phyloP scores from a whole-genome alignment of 208 protist species.

The Acanthamoeba lenticulata region DNA sequence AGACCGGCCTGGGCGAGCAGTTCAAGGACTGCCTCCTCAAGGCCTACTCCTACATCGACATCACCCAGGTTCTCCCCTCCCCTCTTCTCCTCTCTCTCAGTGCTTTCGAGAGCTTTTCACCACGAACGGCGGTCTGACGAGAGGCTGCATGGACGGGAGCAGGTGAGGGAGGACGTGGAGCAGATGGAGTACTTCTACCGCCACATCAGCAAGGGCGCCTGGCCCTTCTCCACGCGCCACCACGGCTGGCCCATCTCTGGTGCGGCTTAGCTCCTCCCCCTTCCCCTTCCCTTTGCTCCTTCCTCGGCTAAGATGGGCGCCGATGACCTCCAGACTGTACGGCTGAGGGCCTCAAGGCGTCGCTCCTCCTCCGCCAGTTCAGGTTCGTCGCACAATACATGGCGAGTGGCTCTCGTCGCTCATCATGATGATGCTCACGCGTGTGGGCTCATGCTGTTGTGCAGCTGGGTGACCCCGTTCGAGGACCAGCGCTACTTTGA shows the following conservation, averaged over 20 bases:
- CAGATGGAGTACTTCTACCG: slow-evolving; percentile 91
- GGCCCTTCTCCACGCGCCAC: slow-evolving; percentile 96
- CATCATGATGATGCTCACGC: background rate
- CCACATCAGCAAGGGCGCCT: slow-evolving; percentile 94
- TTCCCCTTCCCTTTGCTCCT: slow-evolving; percentile 46
- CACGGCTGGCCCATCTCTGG: slow-evolving; percentile 96
- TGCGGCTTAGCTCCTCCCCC: background rate
- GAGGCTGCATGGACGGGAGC: no score
- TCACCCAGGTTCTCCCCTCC: slow-evolving; percentile 67
- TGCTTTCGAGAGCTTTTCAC: no score
- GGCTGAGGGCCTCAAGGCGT: slow-evolving; percentile 94
- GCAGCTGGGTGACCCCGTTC: slow-evolving; percentile 47
- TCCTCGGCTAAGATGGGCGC: no score
- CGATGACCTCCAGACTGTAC: slow-evolving; percentile 96
- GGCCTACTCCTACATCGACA: slow-evolving; percentile 94
- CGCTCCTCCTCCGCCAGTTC: slow-evolving; percentile 86
- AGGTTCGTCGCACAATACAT: slow-evolving; percentile 24
- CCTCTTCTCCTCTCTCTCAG: no score
- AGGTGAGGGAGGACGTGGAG: slow-evolving; percentile 93
- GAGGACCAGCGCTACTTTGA: slow-evolving; percentile 81
- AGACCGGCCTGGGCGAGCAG: slow-evolving; percentile 84
- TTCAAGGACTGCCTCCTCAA: slow-evolving; percentile 83
- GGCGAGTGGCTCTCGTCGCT: background rate
- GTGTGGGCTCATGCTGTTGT: background rate
- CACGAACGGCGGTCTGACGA: no score